A percentile compares a stretch with the other conserved stretches of the same genome.
Conservation (phyloP, 768 basidiomycete genomes). For the Leccinum obscurum region DNA sequence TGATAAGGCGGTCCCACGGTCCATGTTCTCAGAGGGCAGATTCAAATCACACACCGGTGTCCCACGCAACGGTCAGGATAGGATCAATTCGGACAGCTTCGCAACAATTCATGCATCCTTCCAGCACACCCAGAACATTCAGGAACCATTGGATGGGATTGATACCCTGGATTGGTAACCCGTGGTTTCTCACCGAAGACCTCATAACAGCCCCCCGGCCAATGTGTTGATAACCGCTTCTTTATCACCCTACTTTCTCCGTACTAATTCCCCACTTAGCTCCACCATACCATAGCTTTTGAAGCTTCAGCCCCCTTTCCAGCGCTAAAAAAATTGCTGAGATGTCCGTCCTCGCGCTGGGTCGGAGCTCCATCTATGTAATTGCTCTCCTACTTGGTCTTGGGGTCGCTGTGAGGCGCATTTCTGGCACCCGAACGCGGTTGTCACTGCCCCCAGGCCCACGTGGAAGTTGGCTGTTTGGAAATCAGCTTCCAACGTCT, state of each 20-base stretch:
- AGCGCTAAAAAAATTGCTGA: background rate
- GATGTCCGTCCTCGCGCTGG: background rate
- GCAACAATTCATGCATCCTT: background rate
- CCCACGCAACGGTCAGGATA: background rate
- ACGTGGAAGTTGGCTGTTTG: conserved; percentile 17
- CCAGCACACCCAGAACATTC: background rate
- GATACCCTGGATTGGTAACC: background rate
- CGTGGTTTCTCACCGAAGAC: too few relatives aligned
- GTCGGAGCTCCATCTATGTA: background rate
- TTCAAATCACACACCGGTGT: background rate
- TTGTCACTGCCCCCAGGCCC: conserved; percentile 19
- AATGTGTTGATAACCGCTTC: background rate
- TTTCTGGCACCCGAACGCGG: background rate
- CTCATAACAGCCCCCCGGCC: too few relatives aligned
- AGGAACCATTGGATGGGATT: background rate
- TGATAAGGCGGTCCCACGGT: background rate
- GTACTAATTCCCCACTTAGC: background rate
- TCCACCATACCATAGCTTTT: background rate
- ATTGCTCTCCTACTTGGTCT: conserved; percentile 1
- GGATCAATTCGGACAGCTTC: background rate
- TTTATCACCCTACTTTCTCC: background rate
- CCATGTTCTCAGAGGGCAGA: background rate
- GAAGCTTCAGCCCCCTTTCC: background rate
- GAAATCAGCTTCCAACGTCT: conserved; percentile 11
- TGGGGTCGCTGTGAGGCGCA: background rate